Evolutionary conservation across 371 early-diverging fungal species (phyloP), one percentile per base, ranked within the genome.

Genomic region (Saksenaea oblongispora): DNA sequence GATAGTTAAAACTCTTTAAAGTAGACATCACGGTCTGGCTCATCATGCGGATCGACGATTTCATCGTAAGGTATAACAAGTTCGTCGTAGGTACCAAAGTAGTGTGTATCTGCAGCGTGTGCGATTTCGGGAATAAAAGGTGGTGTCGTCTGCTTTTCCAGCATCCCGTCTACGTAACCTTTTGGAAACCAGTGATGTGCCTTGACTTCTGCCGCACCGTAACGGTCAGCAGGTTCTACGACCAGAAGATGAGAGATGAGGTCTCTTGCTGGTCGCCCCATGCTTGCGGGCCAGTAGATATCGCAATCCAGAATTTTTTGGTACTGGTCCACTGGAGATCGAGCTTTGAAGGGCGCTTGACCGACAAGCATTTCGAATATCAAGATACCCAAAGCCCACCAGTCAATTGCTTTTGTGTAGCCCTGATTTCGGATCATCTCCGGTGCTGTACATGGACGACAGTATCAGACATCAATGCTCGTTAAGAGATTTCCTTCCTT

Each of bases 361-460:
- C 98, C 99, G 10, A 85, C 89, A 58, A 95, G 73, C 95, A 98
- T 94, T 78, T 98, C 96, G 75, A 90, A 94, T 34, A 94, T 78
- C 56, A 94, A 79, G 37, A 94, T 88, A 22, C 94, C 96, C 10
- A 92, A 76, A 9, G 91, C 86, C 95, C 95, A 95, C 88, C 92
- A 96, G 79, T 99, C 99, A 4, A 96, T 98, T 8, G 95, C 92
- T 74, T 90, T 90, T 34, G 94, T 94, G 73, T 98, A 97, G 47
- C 95, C 97, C 73, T 93, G 91, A 59, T 92, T 90, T 75, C 92
- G 90, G 74, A 99, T 95, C 62, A 98, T 97, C 73, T 98, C 98
- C 5, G 99, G 98, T 8, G 98, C 96, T 73, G 41, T 34, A 47
- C n/a, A 1, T n/a, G n/a, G 5, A 15, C 9, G 10, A 41, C 14